Evolutionary conservation across 352 stramenopile species (phyloP).

Genomic region (Phytophthora crassamura): DNA sequence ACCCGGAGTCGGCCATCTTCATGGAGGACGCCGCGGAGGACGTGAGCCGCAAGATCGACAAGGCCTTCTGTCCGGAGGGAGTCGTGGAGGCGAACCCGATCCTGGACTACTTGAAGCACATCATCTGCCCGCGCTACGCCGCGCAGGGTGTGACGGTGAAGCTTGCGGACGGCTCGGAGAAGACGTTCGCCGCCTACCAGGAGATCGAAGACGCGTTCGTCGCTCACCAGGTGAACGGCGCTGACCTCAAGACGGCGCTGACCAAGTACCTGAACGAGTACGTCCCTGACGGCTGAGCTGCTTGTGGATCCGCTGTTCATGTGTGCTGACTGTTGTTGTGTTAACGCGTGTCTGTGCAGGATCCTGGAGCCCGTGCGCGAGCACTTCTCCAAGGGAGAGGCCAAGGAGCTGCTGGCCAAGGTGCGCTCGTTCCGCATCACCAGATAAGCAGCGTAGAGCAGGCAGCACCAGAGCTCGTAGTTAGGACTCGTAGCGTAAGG

Average conservation of each 20-base stretch:
- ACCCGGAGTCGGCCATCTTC: slow-evolving; percentile 98
- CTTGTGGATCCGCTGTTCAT: not conserved
- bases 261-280: slow-evolving; percentile 93
- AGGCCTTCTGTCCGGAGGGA: slow-evolving; percentile 96
- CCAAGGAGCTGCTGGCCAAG: slow-evolving; percentile 95
- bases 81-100: slow-evolving; percentile 94
- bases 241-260: slow-evolving; percentile 94
- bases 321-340: slow-evolving; percentile 14
- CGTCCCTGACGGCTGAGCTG: slow-evolving; percentile 27
- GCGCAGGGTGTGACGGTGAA: slow-evolving; percentile 58
- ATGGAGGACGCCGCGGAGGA: slow-evolving; percentile 98
- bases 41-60: slow-evolving; percentile 98
- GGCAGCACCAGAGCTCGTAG: not conserved
- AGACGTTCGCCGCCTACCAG: slow-evolving; percentile 91
- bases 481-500: slow-evolving; percentile 9
- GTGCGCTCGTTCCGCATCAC: slow-evolving; percentile 98
- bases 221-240: slow-evolving; percentile 89
- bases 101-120: slow-evolving; percentile 98
- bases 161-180: slow-evolving; percentile 51
- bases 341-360: slow-evolving; percentile 38
- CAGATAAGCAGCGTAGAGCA: slow-evolving; percentile 56
- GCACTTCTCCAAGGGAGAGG: slow-evolving; percentile 96
- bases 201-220: slow-evolving; percentile 94
- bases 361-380: slow-evolving; percentile 97
- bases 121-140: slow-evolving; percentile 92